These are phyloP conservation scores for Scorias spongiosa DNA, from an alignment of 2,329 filamentous ascomycete species.

Conservation along the genomic window DNA sequence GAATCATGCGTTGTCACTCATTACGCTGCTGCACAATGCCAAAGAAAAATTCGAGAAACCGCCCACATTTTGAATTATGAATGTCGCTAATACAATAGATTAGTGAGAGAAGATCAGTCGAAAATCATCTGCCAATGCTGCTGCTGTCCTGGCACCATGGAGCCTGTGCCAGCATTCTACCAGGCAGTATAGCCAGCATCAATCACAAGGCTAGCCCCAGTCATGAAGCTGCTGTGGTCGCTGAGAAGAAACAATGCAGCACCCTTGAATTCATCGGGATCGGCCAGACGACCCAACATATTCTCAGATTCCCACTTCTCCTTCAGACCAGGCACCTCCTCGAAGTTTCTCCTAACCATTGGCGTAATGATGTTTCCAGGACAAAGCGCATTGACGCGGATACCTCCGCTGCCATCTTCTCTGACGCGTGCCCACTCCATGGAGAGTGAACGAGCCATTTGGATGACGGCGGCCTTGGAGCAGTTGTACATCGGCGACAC, in stretches of 20 bases:
- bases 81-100: too few relatives aligned
- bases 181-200: slow-evolving; percentile 16
- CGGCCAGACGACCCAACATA: slow-evolving; percentile 18
- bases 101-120: too few relatives aligned
- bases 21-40: too few relatives aligned
- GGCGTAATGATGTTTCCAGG: slow-evolving; percentile 22
- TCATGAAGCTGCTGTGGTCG: slow-evolving; percentile 14
- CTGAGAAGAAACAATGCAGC: slow-evolving; percentile 18
- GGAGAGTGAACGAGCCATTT: slow-evolving; percentile 35
- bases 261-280: slow-evolving; percentile 16
- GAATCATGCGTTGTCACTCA: too few relatives aligned
- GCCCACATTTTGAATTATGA: too few relatives aligned
- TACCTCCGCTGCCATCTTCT: slow-evolving; percentile 16
- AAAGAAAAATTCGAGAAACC: too few relatives aligned
- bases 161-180: slow-evolving; percentile 1
- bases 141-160: too few relatives aligned
- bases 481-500: slow-evolving; percentile 30
- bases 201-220: slow-evolving; percentile 13
- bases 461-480: slow-evolving; percentile 39
- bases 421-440: slow-evolving; percentile 34
- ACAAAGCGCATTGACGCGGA: slow-evolving; percentile 19
- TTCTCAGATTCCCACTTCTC: slow-evolving; percentile 18
- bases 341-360: slow-evolving; percentile 20
- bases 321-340: slow-evolving; percentile 14
- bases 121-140: too few relatives aligned